Percentiles rank a stretch among this genome's conserved stretches.
phyloP scores from a whole-genome alignment of 2,329 filamentous ascomycete species.

The Penicillium sclerotiorum region DNA sequence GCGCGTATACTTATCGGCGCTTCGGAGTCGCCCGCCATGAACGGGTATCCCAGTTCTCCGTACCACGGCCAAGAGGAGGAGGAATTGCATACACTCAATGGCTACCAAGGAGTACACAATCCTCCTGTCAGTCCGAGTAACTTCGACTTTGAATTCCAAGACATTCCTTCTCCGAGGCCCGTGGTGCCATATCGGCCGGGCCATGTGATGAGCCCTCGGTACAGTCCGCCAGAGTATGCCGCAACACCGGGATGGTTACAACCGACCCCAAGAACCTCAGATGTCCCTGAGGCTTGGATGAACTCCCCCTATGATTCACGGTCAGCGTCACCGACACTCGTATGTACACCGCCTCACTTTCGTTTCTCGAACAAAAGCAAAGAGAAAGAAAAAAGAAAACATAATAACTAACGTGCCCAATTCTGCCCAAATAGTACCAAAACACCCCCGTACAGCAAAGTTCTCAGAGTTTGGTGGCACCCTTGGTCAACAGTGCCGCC shows the following conservation, averaged over 20 bases:
- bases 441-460: conserved; percentile 32
- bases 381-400: background rate
- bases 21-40: conserved; percentile 6
- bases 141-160: conserved; percentile 24
- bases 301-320: conserved; percentile 35
- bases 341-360: conserved; percentile 16
- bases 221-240: conserved; percentile 26
- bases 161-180: conserved; percentile 18
- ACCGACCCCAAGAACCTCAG: conserved; percentile 21
- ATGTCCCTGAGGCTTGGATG: conserved; percentile 23
- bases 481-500: conserved; percentile 34
- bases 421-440: conserved; percentile 22
- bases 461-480: conserved; percentile 34
- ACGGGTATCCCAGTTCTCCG: conserved; percentile 3
- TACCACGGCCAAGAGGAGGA: conserved; percentile 12
- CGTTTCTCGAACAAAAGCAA: background rate
- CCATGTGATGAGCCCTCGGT: conserved; percentile 14
- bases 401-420: background rate
- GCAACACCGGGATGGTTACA: conserved; percentile 26
- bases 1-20: background rate
- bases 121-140: conserved; percentile 5
- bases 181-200: conserved; percentile 28
- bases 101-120: conserved; percentile 10
- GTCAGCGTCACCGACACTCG: conserved; percentile 34
- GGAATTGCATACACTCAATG: conserved; percentile 30